Percentiles rank a stretch among this genome's conserved stretches.
These are phyloP conservation scores for Serendipita sp. DNA, from an alignment of 768 basidiomycete species.

Conservation along the genomic window DNA sequence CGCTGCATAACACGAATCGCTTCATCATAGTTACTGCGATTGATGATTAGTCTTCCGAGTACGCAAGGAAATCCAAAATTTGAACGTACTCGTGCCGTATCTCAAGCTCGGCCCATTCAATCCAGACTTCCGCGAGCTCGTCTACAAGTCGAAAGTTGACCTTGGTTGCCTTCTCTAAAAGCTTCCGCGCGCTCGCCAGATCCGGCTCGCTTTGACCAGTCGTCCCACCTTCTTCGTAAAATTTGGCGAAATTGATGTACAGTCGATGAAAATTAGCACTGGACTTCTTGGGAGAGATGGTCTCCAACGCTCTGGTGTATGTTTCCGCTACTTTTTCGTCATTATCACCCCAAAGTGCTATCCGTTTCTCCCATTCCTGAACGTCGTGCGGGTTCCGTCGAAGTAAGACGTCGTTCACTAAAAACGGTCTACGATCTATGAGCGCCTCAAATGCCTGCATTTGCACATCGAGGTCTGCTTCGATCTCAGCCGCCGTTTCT, in stretches of 20 bases:
- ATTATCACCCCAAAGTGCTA: slow-evolving; percentile 83
- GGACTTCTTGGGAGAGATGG: slow-evolving; percentile 74
- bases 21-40: slow-evolving; percentile 83
- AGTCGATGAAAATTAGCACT: slow-evolving; percentile 80
- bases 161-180: slow-evolving; percentile 82
- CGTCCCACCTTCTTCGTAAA: slow-evolving; percentile 90
- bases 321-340: slow-evolving; percentile 93
- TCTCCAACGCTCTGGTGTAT: slow-evolving; percentile 77
- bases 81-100: slow-evolving; percentile 74
- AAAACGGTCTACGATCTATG: slow-evolving; percentile 88
- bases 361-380: slow-evolving; percentile 97
- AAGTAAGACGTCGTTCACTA: slow-evolving; percentile 88
- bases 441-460: slow-evolving; percentile 90
- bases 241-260: slow-evolving; percentile 91
- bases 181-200: slow-evolving; percentile 73
- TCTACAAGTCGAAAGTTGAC: slow-evolving; percentile 92
- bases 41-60: slow-evolving; percentile 11
- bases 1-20: slow-evolving; percentile 92
- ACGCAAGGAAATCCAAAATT: neutral
- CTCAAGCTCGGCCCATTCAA: slow-evolving; percentile 99
- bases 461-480: slow-evolving; percentile 65
- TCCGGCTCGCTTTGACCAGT: slow-evolving; percentile 66
- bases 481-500: slow-evolving; percentile 58
- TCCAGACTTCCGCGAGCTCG: slow-evolving; percentile 96
- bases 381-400: slow-evolving; percentile 94